These are phyloP conservation scores for Zopfochytrium polystomum DNA, from an alignment of 371 early-diverging fungal genomes.

Conservation along the genomic window DNA sequence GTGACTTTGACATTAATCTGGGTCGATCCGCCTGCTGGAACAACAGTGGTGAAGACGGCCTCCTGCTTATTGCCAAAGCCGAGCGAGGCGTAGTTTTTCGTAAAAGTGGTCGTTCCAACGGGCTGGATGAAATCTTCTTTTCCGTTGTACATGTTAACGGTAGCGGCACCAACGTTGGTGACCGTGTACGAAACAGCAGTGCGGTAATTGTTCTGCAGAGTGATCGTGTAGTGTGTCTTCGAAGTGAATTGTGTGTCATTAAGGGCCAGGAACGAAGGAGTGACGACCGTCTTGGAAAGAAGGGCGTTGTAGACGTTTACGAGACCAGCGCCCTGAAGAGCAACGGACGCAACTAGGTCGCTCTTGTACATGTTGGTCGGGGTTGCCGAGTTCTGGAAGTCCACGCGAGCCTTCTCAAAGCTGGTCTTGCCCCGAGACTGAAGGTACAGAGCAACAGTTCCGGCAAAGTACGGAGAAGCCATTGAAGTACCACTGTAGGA, in stretches of 20 bases:
- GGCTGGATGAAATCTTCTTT: slow-evolving; percentile 14
- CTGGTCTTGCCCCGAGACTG: slow-evolving; percentile 9
- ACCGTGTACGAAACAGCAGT: slow-evolving; percentile 3
- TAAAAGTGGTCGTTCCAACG: background rate
- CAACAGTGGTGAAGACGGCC: slow-evolving; percentile 7
- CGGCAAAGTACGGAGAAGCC: slow-evolving; percentile 43
- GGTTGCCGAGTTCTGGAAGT: slow-evolving; percentile 48
- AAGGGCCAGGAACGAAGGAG: no score
- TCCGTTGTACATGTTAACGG: no score
- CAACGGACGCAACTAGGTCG: no score
- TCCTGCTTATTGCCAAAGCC: slow-evolving; percentile 25
- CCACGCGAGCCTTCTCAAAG: slow-evolving; percentile 1
- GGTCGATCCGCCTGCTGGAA: background rate
- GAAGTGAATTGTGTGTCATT: no score
- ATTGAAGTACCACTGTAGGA: slow-evolving; percentile 48
- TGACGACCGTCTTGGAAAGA: no score
- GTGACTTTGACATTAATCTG: no score
- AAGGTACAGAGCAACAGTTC: slow-evolving; percentile 26
- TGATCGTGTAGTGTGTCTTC: background rate
- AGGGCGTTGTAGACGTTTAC: slow-evolving; percentile 65
- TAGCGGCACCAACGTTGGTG: no score
- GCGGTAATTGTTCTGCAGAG: background rate
- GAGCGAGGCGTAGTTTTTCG: no score
- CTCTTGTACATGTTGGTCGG: slow-evolving; percentile 37
- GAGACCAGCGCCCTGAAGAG: slow-evolving; percentile 68